Evolutionary conservation across 2,329 filamentous ascomycete genomes (phyloP).

Genomic region (Xylogone sp.): DNA sequence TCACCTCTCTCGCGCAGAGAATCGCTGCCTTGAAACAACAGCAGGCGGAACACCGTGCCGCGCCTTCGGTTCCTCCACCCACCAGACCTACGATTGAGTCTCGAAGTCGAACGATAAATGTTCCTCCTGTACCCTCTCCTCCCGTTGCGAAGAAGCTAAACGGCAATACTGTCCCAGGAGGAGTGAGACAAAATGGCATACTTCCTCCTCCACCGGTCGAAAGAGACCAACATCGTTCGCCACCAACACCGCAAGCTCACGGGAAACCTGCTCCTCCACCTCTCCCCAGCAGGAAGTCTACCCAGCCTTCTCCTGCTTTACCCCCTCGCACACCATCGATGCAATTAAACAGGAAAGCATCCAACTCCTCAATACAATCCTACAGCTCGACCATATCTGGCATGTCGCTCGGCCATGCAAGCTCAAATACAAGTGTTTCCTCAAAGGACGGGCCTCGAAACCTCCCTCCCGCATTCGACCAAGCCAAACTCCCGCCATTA

Average conservation of each 20-base stretch:
- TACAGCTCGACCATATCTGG: slow-evolving; percentile 50
- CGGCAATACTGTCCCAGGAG: slow-evolving; percentile 21
- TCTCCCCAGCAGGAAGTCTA: slow-evolving; percentile 27
- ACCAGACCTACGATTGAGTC: slow-evolving; percentile 33
- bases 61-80: slow-evolving; percentile 33
- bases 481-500: slow-evolving; percentile 53
- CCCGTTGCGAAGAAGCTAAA: slow-evolving; percentile 17
- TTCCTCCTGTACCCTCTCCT: slow-evolving; percentile 27
- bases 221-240: slow-evolving; percentile 15
- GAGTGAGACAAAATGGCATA: slow-evolving; percentile 13
- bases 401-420: slow-evolving; percentile 41
- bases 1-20: slow-evolving; percentile 56
- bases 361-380: slow-evolving; percentile 55
- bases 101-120: slow-evolving; percentile 33
- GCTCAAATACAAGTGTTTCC: slow-evolving; percentile 42
- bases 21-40: slow-evolving; percentile 57
- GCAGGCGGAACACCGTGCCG: slow-evolving; percentile 7
- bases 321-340: slow-evolving; percentile 47
- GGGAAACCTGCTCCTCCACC: slow-evolving; percentile 19
- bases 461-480: slow-evolving; percentile 52
- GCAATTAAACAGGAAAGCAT: slow-evolving; percentile 42
- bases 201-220: slow-evolving; percentile 25
- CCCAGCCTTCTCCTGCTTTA: slow-evolving; percentile 41
- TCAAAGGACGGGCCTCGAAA: slow-evolving; percentile 41
- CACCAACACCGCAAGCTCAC: slow-evolving; percentile 14